Conservation (phyloP, 2,329 filamentous ascomycete genomes). For the Fusarium udum region DNA sequence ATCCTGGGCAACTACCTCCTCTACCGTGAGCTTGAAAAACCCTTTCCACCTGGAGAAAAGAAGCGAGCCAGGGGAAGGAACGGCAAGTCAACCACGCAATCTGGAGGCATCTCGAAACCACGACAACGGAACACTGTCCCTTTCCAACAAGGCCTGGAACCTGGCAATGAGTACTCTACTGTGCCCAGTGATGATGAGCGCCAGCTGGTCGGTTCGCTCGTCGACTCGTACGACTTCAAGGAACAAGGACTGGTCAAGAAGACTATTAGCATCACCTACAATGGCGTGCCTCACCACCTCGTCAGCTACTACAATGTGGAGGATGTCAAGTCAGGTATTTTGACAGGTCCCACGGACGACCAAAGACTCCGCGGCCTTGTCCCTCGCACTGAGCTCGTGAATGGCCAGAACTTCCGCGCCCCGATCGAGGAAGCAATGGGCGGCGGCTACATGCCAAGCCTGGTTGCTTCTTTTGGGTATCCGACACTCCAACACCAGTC, state of each 20-base stretch:
- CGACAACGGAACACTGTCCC: conserved; percentile 35
- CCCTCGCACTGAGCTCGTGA: conserved; percentile 67
- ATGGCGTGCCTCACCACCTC: conserved; percentile 81
- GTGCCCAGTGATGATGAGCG: conserved; percentile 47
- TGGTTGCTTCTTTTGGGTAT: not conserved
- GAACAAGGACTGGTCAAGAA: conserved; percentile 87
- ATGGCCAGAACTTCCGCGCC: conserved; percentile 72
- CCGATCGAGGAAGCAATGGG: conserved; percentile 59
- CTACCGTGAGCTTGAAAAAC: conserved; percentile 82
- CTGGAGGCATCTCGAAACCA: conserved; percentile 49
- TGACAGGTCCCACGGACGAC: conserved; percentile 68
- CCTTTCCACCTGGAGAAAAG: conserved; percentile 84
- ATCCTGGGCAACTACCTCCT: conserved; percentile 87
- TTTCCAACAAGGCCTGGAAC: conserved; percentile 22
- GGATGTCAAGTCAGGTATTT: conserved; percentile 72
- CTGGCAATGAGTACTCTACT: conserved; percentile 19
- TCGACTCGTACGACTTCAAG: conserved; percentile 93
- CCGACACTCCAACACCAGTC: not conserved
- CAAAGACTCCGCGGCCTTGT: conserved; percentile 50
- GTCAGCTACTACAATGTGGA: conserved; percentile 89
- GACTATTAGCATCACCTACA: conserved; percentile 82
- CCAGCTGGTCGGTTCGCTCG: conserved; percentile 77
- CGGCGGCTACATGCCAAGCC: not conserved
- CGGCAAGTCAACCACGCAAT: conserved; percentile 53
- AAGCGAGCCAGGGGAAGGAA: conserved; percentile 79